Conservation (phyloP, 2,329 filamentous ascomycete genomes). For the Metarhizium rileyi region DNA sequence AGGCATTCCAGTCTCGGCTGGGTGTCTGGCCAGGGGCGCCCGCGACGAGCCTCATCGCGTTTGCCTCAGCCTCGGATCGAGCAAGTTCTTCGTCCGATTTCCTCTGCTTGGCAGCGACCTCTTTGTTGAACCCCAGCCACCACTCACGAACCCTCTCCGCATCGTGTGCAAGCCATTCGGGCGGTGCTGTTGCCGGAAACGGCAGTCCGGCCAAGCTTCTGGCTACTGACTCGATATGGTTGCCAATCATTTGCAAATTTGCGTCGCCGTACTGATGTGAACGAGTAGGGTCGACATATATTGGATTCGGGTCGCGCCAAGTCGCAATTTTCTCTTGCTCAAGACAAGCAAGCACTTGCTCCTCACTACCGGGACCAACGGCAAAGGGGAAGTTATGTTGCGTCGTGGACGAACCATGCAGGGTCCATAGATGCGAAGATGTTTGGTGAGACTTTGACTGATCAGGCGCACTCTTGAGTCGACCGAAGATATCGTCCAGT, state of each 20-base stretch:
- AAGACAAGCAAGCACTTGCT: conserved; percentile 34
- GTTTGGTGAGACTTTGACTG: conserved; percentile 6
- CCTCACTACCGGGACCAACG: conserved; percentile 25
- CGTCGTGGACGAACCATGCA: not conserved
- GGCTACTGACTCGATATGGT: conserved; percentile 32
- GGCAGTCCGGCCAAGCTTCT: conserved; percentile 34
- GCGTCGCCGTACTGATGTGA: conserved; percentile 32
- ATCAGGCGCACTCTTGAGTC: conserved; percentile 16
- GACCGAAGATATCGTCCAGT: conserved; percentile 30
- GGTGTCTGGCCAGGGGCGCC: conserved; percentile 9
- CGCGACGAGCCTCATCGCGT: conserved; percentile 17
- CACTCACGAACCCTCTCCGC: conserved; percentile 40
- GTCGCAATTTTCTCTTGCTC: conserved; percentile 31
- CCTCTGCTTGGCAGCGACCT: conserved; percentile 27
- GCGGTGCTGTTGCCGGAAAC: conserved; percentile 40
- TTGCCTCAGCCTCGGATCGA: conserved; percentile 23
- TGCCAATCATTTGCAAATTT: conserved; percentile 31
- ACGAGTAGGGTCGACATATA: conserved; percentile 22
- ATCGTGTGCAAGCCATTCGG: conserved; percentile 40
- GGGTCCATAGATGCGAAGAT: not conserved
- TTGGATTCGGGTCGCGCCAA: conserved; percentile 33
- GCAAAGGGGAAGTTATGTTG: conserved; percentile 20
- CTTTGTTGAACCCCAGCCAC: conserved; percentile 39
- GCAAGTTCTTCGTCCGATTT: conserved; percentile 28
- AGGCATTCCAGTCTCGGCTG: conserved; percentile 18